phyloP scores from a whole-genome alignment of 2,329 filamentous ascomycete species.

The Pseudogymnoascus destructans region DNA sequence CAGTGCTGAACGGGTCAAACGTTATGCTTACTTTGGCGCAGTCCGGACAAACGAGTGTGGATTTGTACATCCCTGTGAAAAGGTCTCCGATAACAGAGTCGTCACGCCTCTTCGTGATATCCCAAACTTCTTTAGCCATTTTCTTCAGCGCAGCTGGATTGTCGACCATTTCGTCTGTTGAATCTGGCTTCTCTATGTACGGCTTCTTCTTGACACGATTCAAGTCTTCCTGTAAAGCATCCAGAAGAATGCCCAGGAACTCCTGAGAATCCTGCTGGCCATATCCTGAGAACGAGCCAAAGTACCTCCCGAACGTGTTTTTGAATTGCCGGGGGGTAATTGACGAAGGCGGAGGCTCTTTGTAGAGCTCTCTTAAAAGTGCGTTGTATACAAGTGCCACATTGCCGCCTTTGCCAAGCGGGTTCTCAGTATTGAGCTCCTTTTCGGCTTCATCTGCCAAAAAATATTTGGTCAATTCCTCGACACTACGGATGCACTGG shows the following conservation, averaged over 20 bases:
- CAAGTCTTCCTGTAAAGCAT: constrained; percentile 87
- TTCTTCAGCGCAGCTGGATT: constrained; percentile 66
- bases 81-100: constrained; percentile 92
- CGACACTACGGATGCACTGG: constrained; percentile 85
- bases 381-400: constrained; percentile 76
- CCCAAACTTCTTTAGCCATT: constrained; percentile 80
- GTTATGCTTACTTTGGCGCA: constrained; percentile 97
- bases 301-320: constrained; percentile 63
- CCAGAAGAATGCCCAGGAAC: constrained; percentile 86
- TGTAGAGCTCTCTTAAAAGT: constrained; percentile 67
- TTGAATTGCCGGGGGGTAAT: constrained; percentile 76
- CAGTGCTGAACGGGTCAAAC: constrained; percentile 92
- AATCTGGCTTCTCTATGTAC: constrained; percentile 95
- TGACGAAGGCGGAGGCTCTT: constrained; percentile 49
- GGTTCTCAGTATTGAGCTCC: constrained; percentile 77
- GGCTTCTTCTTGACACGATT: constrained; percentile 92
- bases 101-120: constrained; percentile 82
- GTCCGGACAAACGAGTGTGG: constrained; percentile 79
- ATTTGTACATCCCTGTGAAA: constrained; percentile 97
- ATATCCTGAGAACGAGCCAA: constrained; percentile 81
- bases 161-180: constrained; percentile 87
- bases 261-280: constrained; percentile 97
- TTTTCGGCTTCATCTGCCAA: constrained; percentile 57
- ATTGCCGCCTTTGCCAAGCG: constrained; percentile 70
- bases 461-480: constrained; percentile 90